Percentiles rank a stretch among this genome's conserved stretches.
These are phyloP conservation scores for Conoideocrella luteorostrata DNA, from an alignment of 2,329 filamentous ascomycete genomes.

Conservation along the genomic window DNA sequence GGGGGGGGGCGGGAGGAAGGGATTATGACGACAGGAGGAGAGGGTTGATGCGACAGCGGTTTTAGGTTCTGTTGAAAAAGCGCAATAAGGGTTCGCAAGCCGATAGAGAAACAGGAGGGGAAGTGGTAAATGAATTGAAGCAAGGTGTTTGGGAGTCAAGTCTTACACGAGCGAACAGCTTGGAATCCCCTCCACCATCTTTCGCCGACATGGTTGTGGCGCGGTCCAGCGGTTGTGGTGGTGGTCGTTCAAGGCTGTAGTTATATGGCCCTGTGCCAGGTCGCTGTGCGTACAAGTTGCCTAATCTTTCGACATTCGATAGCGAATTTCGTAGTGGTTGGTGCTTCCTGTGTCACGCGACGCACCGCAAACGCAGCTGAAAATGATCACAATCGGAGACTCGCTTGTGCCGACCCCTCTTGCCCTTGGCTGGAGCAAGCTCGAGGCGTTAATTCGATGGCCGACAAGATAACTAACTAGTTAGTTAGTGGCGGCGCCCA, in stretches of 20 bases:
- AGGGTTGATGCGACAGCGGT: background rate
- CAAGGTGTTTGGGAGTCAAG: conserved; percentile 5
- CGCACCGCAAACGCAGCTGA: no score
- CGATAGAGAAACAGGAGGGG: conserved; percentile 9
- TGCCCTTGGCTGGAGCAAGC: no score
- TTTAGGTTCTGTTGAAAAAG: background rate
- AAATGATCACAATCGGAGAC: no score
- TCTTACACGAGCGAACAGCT: conserved; percentile 94
- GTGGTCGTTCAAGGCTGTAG: background rate
- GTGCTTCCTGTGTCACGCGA: no score
- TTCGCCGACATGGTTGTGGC: conserved; percentile 45
- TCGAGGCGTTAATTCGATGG: no score
- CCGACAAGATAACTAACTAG: no score
- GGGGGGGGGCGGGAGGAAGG: no score
- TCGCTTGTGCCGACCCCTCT: no score
- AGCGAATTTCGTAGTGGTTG: background rate
- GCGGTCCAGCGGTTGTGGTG: conserved; percentile 3
- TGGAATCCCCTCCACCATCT: conserved; percentile 81
- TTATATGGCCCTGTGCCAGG: conserved; percentile 5
- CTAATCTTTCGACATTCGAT: background rate
- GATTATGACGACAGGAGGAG: no score
- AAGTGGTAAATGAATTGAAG: conserved; percentile 3
- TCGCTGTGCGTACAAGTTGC: background rate
- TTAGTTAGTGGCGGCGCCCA: no score
- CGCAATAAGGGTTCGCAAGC: background rate